These are phyloP conservation scores for Boechera divaricarpa DNA, from an alignment of 345 rosid species.

Conservation along the genomic window DNA sequence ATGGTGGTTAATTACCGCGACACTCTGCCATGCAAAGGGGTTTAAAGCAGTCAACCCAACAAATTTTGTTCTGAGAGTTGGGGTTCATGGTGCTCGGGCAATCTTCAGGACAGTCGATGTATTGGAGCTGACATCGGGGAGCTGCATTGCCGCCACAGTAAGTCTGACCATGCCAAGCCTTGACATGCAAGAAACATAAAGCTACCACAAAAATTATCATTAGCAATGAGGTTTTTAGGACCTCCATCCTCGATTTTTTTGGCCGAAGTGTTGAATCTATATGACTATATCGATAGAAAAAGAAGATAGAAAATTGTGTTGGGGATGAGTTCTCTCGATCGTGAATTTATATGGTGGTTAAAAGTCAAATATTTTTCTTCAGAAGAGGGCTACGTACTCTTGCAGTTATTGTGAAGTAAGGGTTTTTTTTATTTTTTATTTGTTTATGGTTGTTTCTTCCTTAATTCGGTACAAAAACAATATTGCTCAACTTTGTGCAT, in stretches of 20 bases:
- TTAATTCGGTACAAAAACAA: background rate
- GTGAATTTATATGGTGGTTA: background rate
- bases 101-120: slow-evolving; percentile 39
- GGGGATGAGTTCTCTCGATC: slow-evolving; percentile 14
- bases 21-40: slow-evolving; percentile 41
- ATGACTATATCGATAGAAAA: background rate
- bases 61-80: slow-evolving; percentile 35
- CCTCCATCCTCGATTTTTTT: slow-evolving; percentile 1
- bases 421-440: background rate
- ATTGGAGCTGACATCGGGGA: slow-evolving; percentile 36
- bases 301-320: background rate
- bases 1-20: slow-evolving; percentile 29
- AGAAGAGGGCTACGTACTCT: background rate
- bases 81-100: slow-evolving; percentile 30
- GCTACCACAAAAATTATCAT: background rate
- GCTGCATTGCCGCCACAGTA: slow-evolving; percentile 17
- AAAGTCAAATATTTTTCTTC: slow-evolving; percentile 25
- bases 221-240: background rate
- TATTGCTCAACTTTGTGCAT: background rate
- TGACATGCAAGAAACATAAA: slow-evolving; percentile 21
- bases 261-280: background rate
- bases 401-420: slow-evolving; percentile 9
- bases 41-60: slow-evolving; percentile 41
- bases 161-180: slow-evolving; percentile 32
- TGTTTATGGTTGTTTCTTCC: background rate